Conservation (phyloP, 2,329 filamentous ascomycete genomes). For the Ophiostoma ulmi region DNA sequence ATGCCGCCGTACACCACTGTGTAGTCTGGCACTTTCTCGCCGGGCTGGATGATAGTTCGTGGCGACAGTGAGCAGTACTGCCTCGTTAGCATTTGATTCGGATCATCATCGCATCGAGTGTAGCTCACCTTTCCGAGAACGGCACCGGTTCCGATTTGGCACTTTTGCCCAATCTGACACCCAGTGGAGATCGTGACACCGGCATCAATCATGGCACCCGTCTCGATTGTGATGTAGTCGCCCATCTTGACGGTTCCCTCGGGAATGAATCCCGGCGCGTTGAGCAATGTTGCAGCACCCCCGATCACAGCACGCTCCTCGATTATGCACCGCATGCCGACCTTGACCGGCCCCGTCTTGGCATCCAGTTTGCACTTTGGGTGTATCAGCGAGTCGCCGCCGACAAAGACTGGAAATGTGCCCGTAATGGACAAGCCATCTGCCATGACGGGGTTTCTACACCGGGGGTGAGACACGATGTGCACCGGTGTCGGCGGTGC, state of each 20-base stretch:
- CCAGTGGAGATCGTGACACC: constrained; percentile 59
- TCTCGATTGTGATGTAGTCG: constrained; percentile 59
- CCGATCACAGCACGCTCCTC: constrained; percentile 63
- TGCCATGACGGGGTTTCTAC: constrained; percentile 51
- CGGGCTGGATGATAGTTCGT: constrained; percentile 53
- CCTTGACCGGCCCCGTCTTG: constrained; percentile 68
- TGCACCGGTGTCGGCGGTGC: constrained; percentile 52
- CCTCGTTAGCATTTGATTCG: not conserved
- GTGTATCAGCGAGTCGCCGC: constrained; percentile 75
- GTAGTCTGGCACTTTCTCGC: constrained; percentile 57
- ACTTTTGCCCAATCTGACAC: constrained; percentile 54
- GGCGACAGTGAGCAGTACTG: constrained; percentile 68
- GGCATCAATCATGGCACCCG: constrained; percentile 55
- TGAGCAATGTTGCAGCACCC: constrained; percentile 30
- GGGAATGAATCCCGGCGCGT: constrained; percentile 26
- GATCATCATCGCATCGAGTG: not conserved
- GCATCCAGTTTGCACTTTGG: constrained; percentile 77
- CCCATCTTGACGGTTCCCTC: constrained; percentile 51
- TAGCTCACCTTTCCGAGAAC: constrained; percentile 55
- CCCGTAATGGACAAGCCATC: constrained; percentile 62
- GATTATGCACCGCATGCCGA: constrained; percentile 77
- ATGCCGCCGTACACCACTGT: constrained; percentile 63
- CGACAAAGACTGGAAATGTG: constrained; percentile 71
- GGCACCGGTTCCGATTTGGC: constrained; percentile 55
- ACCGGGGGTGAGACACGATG: constrained; percentile 37